Evolutionary conservation across 2,329 filamentous ascomycete genomes (phyloP), one percentile per base, ranked within the genome.

Genomic region (Biscogniauxia sp.): DNA sequence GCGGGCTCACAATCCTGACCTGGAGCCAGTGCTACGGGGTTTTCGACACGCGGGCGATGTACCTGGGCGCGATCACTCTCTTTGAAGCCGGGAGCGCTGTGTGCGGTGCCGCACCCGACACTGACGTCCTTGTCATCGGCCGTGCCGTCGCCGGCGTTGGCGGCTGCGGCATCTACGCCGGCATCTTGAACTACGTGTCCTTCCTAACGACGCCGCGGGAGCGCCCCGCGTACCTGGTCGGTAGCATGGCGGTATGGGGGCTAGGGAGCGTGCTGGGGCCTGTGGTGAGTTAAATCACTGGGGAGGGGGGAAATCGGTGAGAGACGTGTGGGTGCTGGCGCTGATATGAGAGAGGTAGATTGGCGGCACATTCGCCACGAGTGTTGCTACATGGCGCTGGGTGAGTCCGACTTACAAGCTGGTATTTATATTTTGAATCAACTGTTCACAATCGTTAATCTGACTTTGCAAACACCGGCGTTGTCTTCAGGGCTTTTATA

Each of bases 401-500:
- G 61, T 64, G 5, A 23, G 54, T n/a, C n/a, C n/a, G n/a, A n/a
- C n/a, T n/a, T n/a, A n/a, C n/a, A n/a, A n/a, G n/a, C n/a, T n/a
- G n/a, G n/a, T n/a, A n/a, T n/a, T n/a, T n/a, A n/a, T n/a, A n/a
- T n/a, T n/a, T n/a, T n/a, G n/a, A n/a, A n/a, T n/a, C n/a, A n/a
- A n/a, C n/a, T n/a, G n/a, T n/a, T n/a, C n/a, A n/a, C n/a, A n/a
- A n/a, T n/a, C n/a, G n/a, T n/a, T n/a, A n/a, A n/a, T n/a, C n/a
- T n/a, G n/a, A n/a, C n/a, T n/a, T n/a, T n/a, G n/a, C n/a, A n/a
- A n/a, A n/a, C n/a, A n/a, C n/a, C 32, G 13, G 9, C 26, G 3
- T 58, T 20, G n/a, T n/a, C 52, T 20, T 17, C 41, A 62, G 65
- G 70, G 71, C 0, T 79, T 80, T 59, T 87, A 86, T 63, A 81